Evolutionary conservation across 2,329 filamentous ascomycete genomes (phyloP).

Genomic region (Botrytis elliptica): DNA sequence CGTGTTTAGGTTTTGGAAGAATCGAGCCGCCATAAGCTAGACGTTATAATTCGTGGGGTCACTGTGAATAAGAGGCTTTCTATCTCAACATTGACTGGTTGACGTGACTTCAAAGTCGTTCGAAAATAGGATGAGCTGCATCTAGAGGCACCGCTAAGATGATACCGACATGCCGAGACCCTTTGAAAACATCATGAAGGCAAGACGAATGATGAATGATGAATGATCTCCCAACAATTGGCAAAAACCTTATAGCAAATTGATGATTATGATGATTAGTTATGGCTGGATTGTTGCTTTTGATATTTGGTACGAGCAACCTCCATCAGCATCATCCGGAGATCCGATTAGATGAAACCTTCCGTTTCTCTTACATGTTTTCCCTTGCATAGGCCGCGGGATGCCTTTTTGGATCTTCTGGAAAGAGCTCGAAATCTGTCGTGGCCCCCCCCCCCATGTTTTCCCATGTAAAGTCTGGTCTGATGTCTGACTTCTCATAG

Average conservation of each 20-base stretch:
- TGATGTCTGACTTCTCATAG: background rate
- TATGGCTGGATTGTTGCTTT: background rate
- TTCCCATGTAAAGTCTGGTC: too few relatives aligned
- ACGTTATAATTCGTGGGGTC: slow-evolving; percentile 12
- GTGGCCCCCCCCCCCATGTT: background rate
- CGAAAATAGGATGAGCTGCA: background rate
- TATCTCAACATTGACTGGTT: slow-evolving; percentile 5
- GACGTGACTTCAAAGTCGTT: slow-evolving; percentile 8
- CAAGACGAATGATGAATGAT: background rate
- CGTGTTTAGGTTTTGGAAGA: background rate
- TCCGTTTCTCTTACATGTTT: background rate
- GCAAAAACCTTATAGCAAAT: background rate
- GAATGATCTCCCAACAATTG: background rate
- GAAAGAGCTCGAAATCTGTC: background rate
- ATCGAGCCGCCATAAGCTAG: slow-evolving; percentile 14
- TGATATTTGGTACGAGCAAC: background rate
- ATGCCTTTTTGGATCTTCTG: background rate
- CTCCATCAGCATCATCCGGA: background rate
- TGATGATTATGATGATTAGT: background rate
- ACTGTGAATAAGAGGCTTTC: background rate
- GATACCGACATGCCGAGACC: background rate
- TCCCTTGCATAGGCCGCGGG: slow-evolving; percentile 2
- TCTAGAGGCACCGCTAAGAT: background rate
- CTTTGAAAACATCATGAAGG: slow-evolving; percentile 1
- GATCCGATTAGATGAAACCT: background rate